phyloP scores from a whole-genome alignment of 495 filamentous ascomycete species.

The Xylaria acuta region DNA sequence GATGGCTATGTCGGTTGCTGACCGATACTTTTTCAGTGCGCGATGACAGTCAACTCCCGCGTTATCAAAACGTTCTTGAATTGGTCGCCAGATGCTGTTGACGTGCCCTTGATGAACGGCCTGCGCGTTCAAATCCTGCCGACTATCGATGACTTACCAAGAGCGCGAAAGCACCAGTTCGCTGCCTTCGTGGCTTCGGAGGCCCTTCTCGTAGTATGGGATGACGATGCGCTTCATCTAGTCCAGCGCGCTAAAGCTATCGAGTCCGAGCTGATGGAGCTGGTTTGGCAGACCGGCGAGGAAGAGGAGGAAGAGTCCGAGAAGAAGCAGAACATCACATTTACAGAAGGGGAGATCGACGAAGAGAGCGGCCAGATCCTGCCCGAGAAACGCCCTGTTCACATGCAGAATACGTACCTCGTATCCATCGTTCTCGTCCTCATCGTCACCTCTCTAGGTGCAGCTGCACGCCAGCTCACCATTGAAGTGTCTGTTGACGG shows the following conservation, averaged over 20 bases:
- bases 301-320: conserved; percentile 54
- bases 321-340: conserved; percentile 52
- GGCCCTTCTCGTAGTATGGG: conserved; percentile 73
- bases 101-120: conserved; percentile 77
- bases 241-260: conserved; percentile 69
- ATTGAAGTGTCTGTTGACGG: conserved; percentile 71
- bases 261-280: conserved; percentile 74
- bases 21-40: conserved; percentile 54
- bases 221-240: conserved; percentile 74
- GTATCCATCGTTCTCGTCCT: conserved; percentile 68
- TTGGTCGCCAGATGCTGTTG: conserved; percentile 72
- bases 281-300: conserved; percentile 68
- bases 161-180: conserved; percentile 75
- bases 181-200: conserved; percentile 77
- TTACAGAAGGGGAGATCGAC: conserved; percentile 64
- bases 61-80: conserved; percentile 77
- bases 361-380: conserved; percentile 71
- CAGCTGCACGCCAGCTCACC: conserved; percentile 69
- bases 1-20: background rate
- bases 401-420: conserved; percentile 70
- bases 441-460: conserved; percentile 67
- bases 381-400: conserved; percentile 67
- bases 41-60: conserved; percentile 81
- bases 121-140: conserved; percentile 76
- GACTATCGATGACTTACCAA: conserved; percentile 68